phyloP scores from a whole-genome alignment of 805 yeast genomes.

The Starmerella geochares region DNA sequence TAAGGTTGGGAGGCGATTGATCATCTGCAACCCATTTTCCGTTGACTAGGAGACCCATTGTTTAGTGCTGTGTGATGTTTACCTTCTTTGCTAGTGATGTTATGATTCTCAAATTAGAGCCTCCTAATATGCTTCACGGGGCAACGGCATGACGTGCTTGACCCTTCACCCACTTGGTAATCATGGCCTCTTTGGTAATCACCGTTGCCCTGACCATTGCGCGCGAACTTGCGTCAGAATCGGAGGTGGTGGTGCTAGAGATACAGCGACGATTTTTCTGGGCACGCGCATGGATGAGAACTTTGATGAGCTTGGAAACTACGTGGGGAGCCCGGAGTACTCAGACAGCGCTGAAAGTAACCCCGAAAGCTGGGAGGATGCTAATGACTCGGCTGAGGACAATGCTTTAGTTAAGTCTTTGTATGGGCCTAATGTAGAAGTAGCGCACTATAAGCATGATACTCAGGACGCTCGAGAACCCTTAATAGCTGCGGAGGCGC shows the following conservation, averaged over 20 bases:
- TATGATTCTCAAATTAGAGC: not conserved
- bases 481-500: conserved; percentile 50
- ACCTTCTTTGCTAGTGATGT: not conserved
- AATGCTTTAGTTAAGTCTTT: conserved; percentile 19
- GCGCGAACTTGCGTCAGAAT: too few species aligned
- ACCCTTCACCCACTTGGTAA: not conserved
- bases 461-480: conserved; percentile 51
- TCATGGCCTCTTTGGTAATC: too few species aligned
- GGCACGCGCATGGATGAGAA: conserved; percentile 19
- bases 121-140: not conserved
- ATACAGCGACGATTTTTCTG: not conserved
- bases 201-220: not conserved
- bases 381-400: conserved; percentile 5
- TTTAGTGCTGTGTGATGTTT: not conserved
- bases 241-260: too few species aligned
- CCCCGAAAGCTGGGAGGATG: conserved; percentile 9
- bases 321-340: conserved; percentile 25
- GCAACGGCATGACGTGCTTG: not conserved
- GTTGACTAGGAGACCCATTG: conserved; percentile 26
- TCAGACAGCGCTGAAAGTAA: conserved; percentile 21
- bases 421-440: conserved; percentile 21
- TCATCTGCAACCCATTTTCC: conserved; percentile 26
- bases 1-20: conserved; percentile 17
- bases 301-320: conserved; percentile 32
- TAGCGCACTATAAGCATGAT: conserved; percentile 47